phyloP scores from a whole-genome alignment of 805 yeast genomes.

The Torulaspora indica region DNA sequence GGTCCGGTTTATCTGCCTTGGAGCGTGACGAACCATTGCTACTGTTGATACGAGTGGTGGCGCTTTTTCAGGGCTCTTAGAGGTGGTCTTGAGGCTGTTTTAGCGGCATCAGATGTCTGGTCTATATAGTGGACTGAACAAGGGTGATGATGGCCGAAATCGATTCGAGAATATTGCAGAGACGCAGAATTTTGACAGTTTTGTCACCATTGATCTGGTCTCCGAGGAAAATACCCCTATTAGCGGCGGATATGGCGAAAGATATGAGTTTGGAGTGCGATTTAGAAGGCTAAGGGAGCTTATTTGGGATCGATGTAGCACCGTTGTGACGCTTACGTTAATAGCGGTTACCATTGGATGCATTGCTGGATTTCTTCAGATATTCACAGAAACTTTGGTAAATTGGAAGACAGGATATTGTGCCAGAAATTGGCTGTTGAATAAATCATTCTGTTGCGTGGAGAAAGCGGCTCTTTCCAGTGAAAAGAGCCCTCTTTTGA shows the following conservation, averaged over 20 bases:
- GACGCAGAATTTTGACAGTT: constrained; percentile 47
- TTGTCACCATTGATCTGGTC: constrained; percentile 66
- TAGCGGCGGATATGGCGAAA: constrained; percentile 6
- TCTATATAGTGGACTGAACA: constrained; percentile 7
- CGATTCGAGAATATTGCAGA: constrained; percentile 23
- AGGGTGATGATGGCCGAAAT: constrained; percentile 1
- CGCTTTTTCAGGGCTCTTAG: background rate
- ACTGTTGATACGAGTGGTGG: background rate
- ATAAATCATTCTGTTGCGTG: constrained; percentile 78
- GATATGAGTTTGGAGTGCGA: constrained; percentile 10
- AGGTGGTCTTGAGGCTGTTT: background rate
- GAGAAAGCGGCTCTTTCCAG: constrained; percentile 38
- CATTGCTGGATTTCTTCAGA: constrained; percentile 76
- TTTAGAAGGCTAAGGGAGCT: constrained; percentile 13
- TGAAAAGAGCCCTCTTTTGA: constrained; percentile 9
- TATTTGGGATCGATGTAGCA: constrained; percentile 31
- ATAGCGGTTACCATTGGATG: constrained; percentile 77
- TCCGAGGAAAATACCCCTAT: constrained; percentile 47
- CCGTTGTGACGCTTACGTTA: constrained; percentile 67
- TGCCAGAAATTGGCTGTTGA: constrained; percentile 60
- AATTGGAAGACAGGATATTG: constrained; percentile 79
- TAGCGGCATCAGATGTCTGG: constrained; percentile 7
- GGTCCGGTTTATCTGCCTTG: background rate
- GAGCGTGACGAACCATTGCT: background rate
- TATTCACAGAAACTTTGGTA: constrained; percentile 82